A percentile compares a stretch with the other conserved stretches of the same genome.
Evolutionary conservation across 352 stramenopile genomes (phyloP).

Genomic region (Aphanomyces stellatus): DNA sequence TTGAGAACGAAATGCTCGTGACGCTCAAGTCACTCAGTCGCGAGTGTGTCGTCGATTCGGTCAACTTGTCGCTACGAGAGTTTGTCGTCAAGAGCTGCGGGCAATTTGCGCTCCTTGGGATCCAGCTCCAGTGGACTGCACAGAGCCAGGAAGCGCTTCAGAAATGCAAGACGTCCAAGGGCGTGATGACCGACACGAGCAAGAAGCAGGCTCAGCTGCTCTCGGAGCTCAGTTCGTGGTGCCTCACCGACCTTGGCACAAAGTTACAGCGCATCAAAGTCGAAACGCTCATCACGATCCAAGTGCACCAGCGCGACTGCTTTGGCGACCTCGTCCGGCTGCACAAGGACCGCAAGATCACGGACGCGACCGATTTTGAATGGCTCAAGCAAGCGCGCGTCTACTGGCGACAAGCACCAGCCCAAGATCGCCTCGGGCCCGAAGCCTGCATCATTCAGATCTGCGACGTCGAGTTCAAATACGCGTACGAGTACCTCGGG

Average conservation of each 20-base stretch:
- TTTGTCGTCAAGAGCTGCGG: constrained; percentile 68
- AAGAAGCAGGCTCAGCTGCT: constrained; percentile 73
- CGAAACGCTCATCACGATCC: constrained; percentile 91
- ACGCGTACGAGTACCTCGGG: constrained; percentile 92
- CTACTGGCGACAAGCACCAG: constrained; percentile 53
- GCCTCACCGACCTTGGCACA: constrained; percentile 78
- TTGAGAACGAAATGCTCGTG: constrained; percentile 62
- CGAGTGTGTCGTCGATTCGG: constrained; percentile 48
- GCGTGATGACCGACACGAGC: constrained; percentile 77
- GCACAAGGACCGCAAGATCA: constrained; percentile 76
- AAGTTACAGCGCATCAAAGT: constrained; percentile 91
- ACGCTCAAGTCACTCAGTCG: constrained; percentile 60
- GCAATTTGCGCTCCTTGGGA: constrained; percentile 64
- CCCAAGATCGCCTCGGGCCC: constrained; percentile 80
- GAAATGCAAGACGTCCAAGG: constrained; percentile 73
- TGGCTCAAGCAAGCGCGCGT: constrained; percentile 77
- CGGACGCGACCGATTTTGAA: constrained; percentile 69
- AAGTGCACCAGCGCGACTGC: constrained; percentile 83
- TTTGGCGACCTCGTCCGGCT: constrained; percentile 57
- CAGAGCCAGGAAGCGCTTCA: constrained; percentile 63
- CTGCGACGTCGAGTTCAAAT: constrained; percentile 86
- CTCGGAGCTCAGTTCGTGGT: constrained; percentile 87
- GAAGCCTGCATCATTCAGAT: constrained; percentile 93
- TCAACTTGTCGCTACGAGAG: constrained; percentile 35
- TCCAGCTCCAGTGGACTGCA: constrained; percentile 70